Percentiles rank a stretch among this genome's conserved stretches.
Conservation (phyloP, 2,329 filamentous ascomycete genomes). For the Colletotrichum ledebouriae region DNA sequence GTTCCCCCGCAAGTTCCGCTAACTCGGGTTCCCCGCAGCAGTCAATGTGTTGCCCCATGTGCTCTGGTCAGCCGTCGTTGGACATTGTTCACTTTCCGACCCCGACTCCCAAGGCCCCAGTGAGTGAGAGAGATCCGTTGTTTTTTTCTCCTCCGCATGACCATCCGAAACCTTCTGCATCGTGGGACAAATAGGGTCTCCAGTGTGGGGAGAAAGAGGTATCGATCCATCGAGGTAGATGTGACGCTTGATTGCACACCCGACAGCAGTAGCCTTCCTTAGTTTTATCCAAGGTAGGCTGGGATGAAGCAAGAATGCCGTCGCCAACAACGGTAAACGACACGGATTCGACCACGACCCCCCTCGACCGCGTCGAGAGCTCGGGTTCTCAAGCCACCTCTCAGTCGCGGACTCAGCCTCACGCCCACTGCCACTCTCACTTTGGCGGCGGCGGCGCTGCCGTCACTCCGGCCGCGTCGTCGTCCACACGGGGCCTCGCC, state of each 20-base stretch:
- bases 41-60: constrained; percentile 9
- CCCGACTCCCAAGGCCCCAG: neutral
- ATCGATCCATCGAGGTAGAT: neutral
- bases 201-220: neutral
- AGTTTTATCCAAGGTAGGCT: neutral
- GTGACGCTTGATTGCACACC: neutral
- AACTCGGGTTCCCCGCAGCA: constrained; percentile 36
- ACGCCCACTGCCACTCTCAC: constrained; percentile 15
- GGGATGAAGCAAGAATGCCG: neutral
- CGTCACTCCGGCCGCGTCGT: constrained; percentile 20
- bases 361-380: constrained; percentile 28
- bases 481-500: constrained; percentile 23
- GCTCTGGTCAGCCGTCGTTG: no score
- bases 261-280: neutral
- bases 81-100: no score
- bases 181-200: neutral
- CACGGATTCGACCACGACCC: constrained; percentile 6
- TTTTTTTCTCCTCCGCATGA: constrained; percentile 30
- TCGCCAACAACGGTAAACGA: constrained; percentile 24
- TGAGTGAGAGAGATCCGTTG: constrained; percentile 15
- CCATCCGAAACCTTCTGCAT: constrained; percentile 29
- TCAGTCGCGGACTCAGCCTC: neutral
- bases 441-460: constrained; percentile 6
- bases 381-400: constrained; percentile 10
- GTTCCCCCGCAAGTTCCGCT: constrained; percentile 32